A percentile compares a stretch with the other conserved stretches of the same genome.
These are phyloP conservation scores for Coniochaeta pulveracea DNA, from an alignment of 2,329 filamentous ascomycete species.

Conservation along the genomic window DNA sequence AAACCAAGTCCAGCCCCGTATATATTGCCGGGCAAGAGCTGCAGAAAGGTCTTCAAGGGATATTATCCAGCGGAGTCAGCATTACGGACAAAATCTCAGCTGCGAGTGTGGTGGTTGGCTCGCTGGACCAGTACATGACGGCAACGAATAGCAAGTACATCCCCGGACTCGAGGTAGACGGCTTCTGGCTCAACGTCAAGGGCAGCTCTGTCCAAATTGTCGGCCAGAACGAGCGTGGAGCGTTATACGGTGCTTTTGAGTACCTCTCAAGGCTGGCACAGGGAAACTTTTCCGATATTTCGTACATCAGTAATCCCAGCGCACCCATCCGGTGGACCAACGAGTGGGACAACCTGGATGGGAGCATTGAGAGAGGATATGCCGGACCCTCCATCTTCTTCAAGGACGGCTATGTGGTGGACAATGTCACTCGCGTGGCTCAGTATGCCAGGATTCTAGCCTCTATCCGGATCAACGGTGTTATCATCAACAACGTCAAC, in stretches of 20 bases:
- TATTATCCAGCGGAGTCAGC: slow-evolving; percentile 37
- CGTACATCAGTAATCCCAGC: slow-evolving; percentile 41
- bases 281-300: slow-evolving; percentile 35
- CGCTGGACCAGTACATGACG: slow-evolving; percentile 27
- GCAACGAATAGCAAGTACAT: slow-evolving; percentile 19
- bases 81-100: slow-evolving; percentile 5
- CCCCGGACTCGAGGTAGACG: slow-evolving; percentile 39
- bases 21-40: slow-evolving; percentile 49
- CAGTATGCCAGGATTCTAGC: slow-evolving; percentile 56
- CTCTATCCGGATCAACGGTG: slow-evolving; percentile 54
- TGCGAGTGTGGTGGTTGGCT: slow-evolving; percentile 33
- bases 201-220: slow-evolving; percentile 41
- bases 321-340: slow-evolving; percentile 59
- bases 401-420: slow-evolving; percentile 38
- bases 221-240: slow-evolving; percentile 54
- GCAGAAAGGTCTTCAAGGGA: slow-evolving; percentile 41
- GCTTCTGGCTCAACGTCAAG: slow-evolving; percentile 46
- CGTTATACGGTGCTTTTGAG: slow-evolving; percentile 58
- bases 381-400: slow-evolving; percentile 61
- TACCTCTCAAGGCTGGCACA: slow-evolving; percentile 56
- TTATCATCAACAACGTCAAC: slow-evolving; percentile 64
- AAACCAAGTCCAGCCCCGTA: slow-evolving; percentile 41
- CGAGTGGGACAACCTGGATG: slow-evolving; percentile 62
- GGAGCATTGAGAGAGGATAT: slow-evolving; percentile 58
- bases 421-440: slow-evolving; percentile 46